Evolutionary conservation across 2,329 filamentous ascomycete species (phyloP).

Genomic region (Verticillium klebahnii): DNA sequence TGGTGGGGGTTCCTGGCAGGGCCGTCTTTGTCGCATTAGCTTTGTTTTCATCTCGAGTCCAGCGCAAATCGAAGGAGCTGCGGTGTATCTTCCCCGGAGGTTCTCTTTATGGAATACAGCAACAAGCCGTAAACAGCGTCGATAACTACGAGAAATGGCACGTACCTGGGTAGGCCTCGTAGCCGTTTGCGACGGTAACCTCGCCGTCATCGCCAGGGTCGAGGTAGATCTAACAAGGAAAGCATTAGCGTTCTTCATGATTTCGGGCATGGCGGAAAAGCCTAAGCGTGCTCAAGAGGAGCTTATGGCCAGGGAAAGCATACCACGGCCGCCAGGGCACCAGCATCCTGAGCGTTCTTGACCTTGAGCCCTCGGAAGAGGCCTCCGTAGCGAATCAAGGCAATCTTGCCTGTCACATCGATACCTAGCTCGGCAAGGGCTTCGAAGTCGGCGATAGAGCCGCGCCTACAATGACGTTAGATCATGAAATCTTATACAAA

Average conservation of each 20-base stretch:
- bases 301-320: neutral
- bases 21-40: conserved; percentile 34
- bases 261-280: no score
- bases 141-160: neutral
- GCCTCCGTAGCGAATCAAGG: conserved; percentile 69
- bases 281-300: no score
- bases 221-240: conserved; percentile 49
- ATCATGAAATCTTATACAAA: rapidly evolving
- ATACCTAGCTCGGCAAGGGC: conserved; percentile 65
- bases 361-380: conserved; percentile 80
- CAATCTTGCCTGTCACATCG: conserved; percentile 71
- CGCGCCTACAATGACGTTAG: conserved; percentile 35
- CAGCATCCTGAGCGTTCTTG: conserved; percentile 74
- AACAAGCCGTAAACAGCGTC: no score
- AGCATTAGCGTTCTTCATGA: neutral
- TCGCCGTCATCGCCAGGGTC: conserved; percentile 74
- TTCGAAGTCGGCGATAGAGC: conserved; percentile 69
- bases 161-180: conserved; percentile 60
- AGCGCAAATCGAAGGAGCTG: no score
- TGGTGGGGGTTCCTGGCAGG: conserved; percentile 73
- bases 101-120: no score
- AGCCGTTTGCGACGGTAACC: conserved; percentile 69
- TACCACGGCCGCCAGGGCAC: conserved; percentile 62
- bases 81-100: no score
- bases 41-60: neutral